These are phyloP conservation scores for Fagus crenata DNA, from an alignment of 306 rosid species.

Conservation along the genomic window DNA sequence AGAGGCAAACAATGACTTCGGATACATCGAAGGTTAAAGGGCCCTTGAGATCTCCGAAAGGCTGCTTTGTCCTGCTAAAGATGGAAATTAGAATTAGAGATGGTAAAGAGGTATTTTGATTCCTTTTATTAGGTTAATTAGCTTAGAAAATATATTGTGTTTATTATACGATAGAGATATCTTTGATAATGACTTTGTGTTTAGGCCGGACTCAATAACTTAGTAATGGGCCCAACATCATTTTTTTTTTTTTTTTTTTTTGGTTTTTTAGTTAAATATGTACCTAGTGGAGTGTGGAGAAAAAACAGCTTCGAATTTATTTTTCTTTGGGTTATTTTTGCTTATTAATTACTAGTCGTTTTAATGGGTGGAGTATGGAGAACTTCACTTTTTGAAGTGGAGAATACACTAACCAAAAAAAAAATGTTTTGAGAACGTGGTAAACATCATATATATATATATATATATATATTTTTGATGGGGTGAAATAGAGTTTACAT, in stretches of 20 bases:
- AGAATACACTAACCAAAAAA: background rate
- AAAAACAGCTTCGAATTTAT: too few relatives aligned
- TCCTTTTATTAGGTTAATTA: background rate
- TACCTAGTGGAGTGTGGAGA: background rate
- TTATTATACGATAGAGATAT: background rate
- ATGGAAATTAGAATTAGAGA: background rate
- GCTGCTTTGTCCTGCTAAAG: slow-evolving; percentile 37
- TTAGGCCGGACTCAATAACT: background rate
- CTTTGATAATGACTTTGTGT: background rate
- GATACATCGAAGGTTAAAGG: slow-evolving; percentile 47
- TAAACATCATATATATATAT: too few relatives aligned
- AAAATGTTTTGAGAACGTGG: background rate
- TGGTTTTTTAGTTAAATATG: background rate
- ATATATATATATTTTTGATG: too few relatives aligned
- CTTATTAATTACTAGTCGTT: too few relatives aligned
- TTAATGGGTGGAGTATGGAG: too few relatives aligned
- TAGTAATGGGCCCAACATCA: background rate
- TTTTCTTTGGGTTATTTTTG: too few relatives aligned
- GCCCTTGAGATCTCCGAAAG: slow-evolving; percentile 88
- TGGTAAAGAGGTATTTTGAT: background rate
- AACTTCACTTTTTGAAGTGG: background rate
- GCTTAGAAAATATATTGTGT: background rate
- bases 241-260: background rate
- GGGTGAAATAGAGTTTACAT: too few relatives aligned
- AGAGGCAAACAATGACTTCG: slow-evolving; percentile 24